These are phyloP conservation scores for Quercus agrifolia DNA, from an alignment of 306 rosid genomes.

Conservation along the genomic window DNA sequence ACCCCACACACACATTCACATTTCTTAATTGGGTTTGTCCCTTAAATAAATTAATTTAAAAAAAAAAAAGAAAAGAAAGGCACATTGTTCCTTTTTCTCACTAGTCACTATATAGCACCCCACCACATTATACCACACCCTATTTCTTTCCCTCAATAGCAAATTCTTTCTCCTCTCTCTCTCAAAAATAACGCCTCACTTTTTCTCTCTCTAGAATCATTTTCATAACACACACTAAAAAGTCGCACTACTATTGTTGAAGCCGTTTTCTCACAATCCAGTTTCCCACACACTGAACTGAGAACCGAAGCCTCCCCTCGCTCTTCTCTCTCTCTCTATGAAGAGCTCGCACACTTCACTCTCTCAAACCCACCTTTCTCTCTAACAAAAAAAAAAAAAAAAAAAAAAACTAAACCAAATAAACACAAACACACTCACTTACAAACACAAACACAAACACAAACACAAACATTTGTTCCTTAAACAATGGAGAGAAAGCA, in stretches of 20 bases:
- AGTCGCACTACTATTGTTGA: constrained; percentile 1
- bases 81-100: too few relatives aligned
- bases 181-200: not conserved
- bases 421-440: not conserved
- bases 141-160: not conserved
- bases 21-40: too few relatives aligned
- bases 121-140: not conserved
- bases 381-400: not conserved
- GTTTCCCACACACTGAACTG: not conserved
- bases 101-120: too few relatives aligned
- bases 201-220: constrained; percentile 32
- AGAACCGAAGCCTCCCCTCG: not conserved
- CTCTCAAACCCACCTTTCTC: not conserved
- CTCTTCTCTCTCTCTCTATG: not conserved
- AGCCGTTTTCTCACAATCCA: constrained; percentile 6
- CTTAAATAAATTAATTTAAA: too few relatives aligned
- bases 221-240: constrained; percentile 19
- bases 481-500: constrained; percentile 77
- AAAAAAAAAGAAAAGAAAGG: too few relatives aligned
- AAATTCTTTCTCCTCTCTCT: not conserved
- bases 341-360: constrained; percentile 1
- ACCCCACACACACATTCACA: too few relatives aligned
- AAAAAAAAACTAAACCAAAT: not conserved
- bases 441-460: too few relatives aligned
- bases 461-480: too few relatives aligned